Conservation (phyloP, 129 eudicot species). For the Lactuca saligna region DNA sequence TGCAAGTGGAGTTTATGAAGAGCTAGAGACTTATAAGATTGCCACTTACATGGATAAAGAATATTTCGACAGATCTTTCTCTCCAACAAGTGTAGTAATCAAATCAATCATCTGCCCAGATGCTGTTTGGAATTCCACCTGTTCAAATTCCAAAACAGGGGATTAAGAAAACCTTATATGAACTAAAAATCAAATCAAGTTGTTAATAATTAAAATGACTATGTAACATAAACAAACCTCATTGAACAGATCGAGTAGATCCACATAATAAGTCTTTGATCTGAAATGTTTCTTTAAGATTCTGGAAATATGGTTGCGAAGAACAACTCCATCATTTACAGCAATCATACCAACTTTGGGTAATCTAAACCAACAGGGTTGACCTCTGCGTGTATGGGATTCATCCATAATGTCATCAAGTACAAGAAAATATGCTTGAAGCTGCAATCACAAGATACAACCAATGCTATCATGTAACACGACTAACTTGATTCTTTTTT, state of each 20-base stretch:
- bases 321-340: conserved; percentile 67
- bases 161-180: neutral
- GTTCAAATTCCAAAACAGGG: neutral
- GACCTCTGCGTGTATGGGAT: conserved; percentile 72
- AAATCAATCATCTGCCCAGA: conserved; percentile 80
- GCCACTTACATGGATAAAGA: conserved; percentile 52
- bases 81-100: conserved; percentile 65
- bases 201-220: neutral
- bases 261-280: conserved; percentile 54
- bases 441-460: conserved; percentile 34
- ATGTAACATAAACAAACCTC: conserved; percentile 44
- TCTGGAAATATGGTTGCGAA: conserved; percentile 70
- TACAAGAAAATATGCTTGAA: conserved; percentile 71
- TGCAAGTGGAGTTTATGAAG: neutral
- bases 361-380: conserved; percentile 69
- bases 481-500: too few relatives aligned
- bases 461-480: too few relatives aligned
- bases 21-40: neutral
- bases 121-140: conserved; percentile 75
- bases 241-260: conserved; percentile 63
- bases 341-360: conserved; percentile 78
- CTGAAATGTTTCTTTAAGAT: conserved; percentile 58
- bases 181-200: neutral
- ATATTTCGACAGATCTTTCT: conserved; percentile 62
- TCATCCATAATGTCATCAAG: conserved; percentile 73